Evolutionary conservation across 2,329 filamentous ascomycete genomes (phyloP), one percentile per base, ranked within the genome.

Genomic region (Aspergillus transmontanensis): DNA sequence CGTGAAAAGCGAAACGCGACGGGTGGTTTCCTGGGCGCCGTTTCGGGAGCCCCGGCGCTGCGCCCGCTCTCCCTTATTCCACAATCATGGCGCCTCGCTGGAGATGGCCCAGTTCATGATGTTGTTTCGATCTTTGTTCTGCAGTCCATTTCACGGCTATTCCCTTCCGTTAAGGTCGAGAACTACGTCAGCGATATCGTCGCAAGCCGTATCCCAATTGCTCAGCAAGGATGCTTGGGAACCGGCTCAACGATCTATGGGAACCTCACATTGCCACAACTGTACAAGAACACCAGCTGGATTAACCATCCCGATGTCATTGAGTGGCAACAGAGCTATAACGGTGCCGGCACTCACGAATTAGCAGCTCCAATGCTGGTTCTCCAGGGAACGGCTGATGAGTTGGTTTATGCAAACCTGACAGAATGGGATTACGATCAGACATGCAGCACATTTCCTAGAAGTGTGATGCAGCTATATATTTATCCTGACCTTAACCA

Each of bases 261-360:
- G 7, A 54, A 59, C 6, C 30, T 59, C n/a, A 59, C 58, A 4
- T n/a, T 59, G 21, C 4, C 26, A 2, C n/a, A 59, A 5, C 26
- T 59, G 12, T 59, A 59, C 21, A 59, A 54, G 32, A 59, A 59
- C n/a, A 59, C 19, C 10, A 59, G 58, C 23, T 59, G 58, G 58
- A 39, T 59, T 12, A 4, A 59, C 12, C 57, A 59, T 6, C 57
- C 57, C 3, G 46, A 59, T 28, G 57, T 59, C 11, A n/a, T 53
- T 14, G 32, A 51, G 2, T 59, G 57, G 57, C 46, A 59, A 41
- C 43, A 51, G 11, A 28, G 23, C 10, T 59, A 53, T 39, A 59
- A 59, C 9, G 57, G 57, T 1, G 57, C 34, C 16, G 57, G 57
- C 9, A 6, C 57, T 6, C 23, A 51, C 3, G 43, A 50, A n/a